These are phyloP conservation scores for Heritiera littoralis DNA, from an alignment of 345 rosid species.

Conservation along the genomic window DNA sequence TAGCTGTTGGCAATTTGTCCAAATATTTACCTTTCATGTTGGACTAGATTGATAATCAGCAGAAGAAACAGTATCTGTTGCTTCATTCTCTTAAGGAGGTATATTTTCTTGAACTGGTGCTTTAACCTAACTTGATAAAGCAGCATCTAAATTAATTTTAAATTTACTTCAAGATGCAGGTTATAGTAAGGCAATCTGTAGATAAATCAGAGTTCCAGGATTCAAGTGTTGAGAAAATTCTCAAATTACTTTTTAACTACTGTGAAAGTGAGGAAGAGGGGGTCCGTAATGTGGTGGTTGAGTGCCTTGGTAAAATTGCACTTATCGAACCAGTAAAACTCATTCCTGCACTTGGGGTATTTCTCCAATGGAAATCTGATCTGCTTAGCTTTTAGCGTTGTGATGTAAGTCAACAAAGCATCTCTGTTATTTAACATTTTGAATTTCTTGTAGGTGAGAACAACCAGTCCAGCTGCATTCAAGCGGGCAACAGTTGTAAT, in stretches of 20 bases:
- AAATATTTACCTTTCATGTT: slow-evolving; percentile 94
- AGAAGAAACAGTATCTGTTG: slow-evolving; percentile 95
- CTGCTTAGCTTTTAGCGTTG: neutral
- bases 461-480: slow-evolving; percentile 80
- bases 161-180: slow-evolving; percentile 44
- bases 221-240: slow-evolving; percentile 87
- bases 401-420: neutral
- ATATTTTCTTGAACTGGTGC: slow-evolving; percentile 15
- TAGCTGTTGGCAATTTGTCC: slow-evolving; percentile 94
- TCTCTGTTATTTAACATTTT: slow-evolving; percentile 19
- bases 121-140: slow-evolving; percentile 2
- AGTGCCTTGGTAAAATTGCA: slow-evolving; percentile 97
- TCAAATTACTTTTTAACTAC: slow-evolving; percentile 82
- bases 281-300: slow-evolving; percentile 97
- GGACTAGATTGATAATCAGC: slow-evolving; percentile 99
- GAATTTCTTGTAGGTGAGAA: slow-evolving; percentile 59
- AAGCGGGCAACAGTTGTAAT: slow-evolving; percentile 96
- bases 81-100: slow-evolving; percentile 99
- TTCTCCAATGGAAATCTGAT: slow-evolving; percentile 14
- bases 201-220: slow-evolving; percentile 95
- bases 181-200: slow-evolving; percentile 93
- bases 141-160: neutral
- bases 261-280: slow-evolving; percentile 99
- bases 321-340: slow-evolving; percentile 88
- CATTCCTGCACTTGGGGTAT: slow-evolving; percentile 94